Conservation (phyloP, 2,329 filamentous ascomycete species). For the Raffaelea deltoideospora region DNA sequence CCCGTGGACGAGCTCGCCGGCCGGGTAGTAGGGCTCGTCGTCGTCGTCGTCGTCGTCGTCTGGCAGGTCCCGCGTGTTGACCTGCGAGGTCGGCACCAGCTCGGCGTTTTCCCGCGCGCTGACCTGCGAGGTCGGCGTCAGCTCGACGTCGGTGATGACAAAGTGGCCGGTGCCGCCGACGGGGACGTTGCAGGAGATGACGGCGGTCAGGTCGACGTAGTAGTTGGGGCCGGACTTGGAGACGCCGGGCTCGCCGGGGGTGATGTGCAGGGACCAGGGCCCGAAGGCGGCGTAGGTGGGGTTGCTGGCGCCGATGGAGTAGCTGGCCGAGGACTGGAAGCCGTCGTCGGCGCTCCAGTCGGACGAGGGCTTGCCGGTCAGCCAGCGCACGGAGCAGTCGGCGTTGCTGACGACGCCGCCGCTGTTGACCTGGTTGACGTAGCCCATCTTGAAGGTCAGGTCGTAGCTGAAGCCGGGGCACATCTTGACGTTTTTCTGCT, state of each 20-base stretch:
- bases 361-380: slow-evolving; percentile 2
- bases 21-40: not conserved
- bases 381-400: slow-evolving; percentile 4
- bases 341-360: slow-evolving; percentile 2
- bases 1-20: not conserved
- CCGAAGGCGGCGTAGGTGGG: slow-evolving; percentile 3
- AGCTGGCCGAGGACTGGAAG: slow-evolving; percentile 4
- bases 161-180: not conserved
- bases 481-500: slow-evolving; percentile 5
- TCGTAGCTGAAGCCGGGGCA: slow-evolving; percentile 5
- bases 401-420: not conserved
- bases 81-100: not conserved
- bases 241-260: slow-evolving; percentile 2
- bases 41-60: not conserved
- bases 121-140: not conserved
- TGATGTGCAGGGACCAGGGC: slow-evolving; percentile 3
- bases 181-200: slow-evolving; percentile 1
- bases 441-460: slow-evolving; percentile 3
- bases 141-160: not conserved
- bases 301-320: slow-evolving; percentile 3
- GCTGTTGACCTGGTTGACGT: slow-evolving; percentile 3
- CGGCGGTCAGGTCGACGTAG: slow-evolving; percentile 3
- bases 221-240: slow-evolving; percentile 2
- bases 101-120: too few species aligned
- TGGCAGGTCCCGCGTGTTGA: not conserved